These are phyloP conservation scores for Mycena filopes DNA, from an alignment of 768 basidiomycete species.

Conservation along the genomic window DNA sequence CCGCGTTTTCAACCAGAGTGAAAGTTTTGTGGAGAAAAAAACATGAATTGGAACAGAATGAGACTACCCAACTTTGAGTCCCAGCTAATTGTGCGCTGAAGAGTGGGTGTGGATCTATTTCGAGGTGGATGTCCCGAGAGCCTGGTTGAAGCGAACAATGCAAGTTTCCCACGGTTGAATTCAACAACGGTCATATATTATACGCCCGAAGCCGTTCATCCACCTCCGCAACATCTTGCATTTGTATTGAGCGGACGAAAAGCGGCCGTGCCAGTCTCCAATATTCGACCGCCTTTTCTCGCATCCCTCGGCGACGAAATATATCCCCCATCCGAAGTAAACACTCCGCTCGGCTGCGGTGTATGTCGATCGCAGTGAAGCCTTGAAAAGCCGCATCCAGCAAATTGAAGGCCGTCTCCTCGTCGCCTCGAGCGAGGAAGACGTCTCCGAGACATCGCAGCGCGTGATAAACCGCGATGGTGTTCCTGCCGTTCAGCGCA, in stretches of 20 bases:
- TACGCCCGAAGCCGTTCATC: too few species aligned
- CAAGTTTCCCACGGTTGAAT: too few species aligned
- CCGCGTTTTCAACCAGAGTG: too few species aligned
- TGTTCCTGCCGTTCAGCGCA: background rate
- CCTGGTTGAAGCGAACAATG: too few species aligned
- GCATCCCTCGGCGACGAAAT: background rate
- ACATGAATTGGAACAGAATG: too few species aligned
- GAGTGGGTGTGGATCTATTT: too few species aligned
- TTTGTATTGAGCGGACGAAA: background rate
- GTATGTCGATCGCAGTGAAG: constrained; percentile 5
- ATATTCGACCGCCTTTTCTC: background rate
- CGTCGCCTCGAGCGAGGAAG: background rate
- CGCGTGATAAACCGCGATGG: background rate
- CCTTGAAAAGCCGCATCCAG: background rate
- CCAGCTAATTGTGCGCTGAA: too few species aligned
- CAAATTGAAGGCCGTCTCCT: background rate
- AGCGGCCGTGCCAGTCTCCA: constrained; percentile 5
- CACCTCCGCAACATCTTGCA: too few species aligned
- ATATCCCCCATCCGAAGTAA: constrained; percentile 11
- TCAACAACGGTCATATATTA: too few species aligned
- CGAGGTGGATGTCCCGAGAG: too few species aligned
- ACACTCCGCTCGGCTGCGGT: background rate
- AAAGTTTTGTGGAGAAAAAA: too few species aligned
- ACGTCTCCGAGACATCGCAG: constrained; percentile 5
- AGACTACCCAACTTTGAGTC: too few species aligned